Evolutionary conservation across 164 flowering plant species (phyloP).

Genomic region (Tetracentron sinense): DNA sequence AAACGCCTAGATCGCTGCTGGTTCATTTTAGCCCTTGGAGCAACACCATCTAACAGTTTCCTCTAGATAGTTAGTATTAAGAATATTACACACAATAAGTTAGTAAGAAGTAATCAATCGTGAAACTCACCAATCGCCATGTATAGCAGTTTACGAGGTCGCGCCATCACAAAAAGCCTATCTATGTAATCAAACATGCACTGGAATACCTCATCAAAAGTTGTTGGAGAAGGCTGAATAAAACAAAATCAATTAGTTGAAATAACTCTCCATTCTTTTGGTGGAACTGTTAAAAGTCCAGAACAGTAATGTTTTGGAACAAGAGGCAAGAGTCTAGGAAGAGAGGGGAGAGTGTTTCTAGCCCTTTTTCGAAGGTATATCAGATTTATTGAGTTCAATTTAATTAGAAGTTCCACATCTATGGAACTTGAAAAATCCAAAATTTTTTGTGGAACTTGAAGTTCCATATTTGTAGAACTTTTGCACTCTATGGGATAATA

Average conservation of each 20-base stretch:
- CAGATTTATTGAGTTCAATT: too few species aligned
- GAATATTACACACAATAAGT: not conserved
- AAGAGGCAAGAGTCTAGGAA: too few species aligned
- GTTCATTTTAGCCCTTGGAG: constrained; percentile 98
- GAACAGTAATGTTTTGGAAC: too few species aligned
- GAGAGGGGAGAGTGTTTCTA: too few species aligned
- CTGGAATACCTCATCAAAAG: constrained; percentile 88
- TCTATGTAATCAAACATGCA: constrained; percentile 95
- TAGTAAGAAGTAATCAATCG: not conserved
- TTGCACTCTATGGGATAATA: too few species aligned
- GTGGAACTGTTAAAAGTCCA: too few species aligned
- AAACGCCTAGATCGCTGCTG: constrained; percentile 96
- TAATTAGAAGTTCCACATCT: too few species aligned
- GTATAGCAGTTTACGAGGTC: constrained; percentile 82
- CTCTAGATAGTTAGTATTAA: constrained; percentile 7
- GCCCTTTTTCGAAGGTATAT: too few species aligned
- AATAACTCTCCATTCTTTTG: not conserved
- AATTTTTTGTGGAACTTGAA: too few species aligned
- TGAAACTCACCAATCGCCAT: constrained; percentile 89
- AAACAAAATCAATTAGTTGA: constrained; percentile 6
- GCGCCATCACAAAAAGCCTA: constrained; percentile 87
- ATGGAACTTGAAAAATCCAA: too few species aligned
- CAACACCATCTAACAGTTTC: constrained; percentile 80
- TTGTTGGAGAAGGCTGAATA: constrained; percentile 87
- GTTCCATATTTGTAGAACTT: too few species aligned